Evolutionary conservation across 176 grass and related monocot species (phyloP), one percentile per base, ranked within the genome.

Genomic region (Thalia dealbata): DNA sequence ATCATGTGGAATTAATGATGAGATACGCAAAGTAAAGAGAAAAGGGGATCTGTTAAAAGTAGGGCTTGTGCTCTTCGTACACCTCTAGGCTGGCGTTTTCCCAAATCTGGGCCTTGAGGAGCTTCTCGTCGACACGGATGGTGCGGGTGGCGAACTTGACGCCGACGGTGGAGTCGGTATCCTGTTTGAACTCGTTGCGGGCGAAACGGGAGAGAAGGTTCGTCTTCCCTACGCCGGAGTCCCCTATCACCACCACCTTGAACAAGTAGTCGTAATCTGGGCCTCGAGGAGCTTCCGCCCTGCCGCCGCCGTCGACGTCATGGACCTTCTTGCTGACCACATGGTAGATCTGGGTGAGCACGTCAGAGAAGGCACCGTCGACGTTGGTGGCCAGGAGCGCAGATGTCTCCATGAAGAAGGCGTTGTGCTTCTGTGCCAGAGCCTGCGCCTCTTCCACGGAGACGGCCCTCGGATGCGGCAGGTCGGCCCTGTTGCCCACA

Each of bases 101-200:
- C 89, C 89, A 88, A 81, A 91, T 91, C 85, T 91, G 89, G 78
- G 85, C 85, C 89, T 91, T 91, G 83, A 91, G 80, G 50, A 92
- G 86, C 87, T 96, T 92, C 42, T 80, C 89, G 68, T 90, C 89
- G 73, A 96, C 89, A 48, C 74, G 65, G 83, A 91, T 71, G 89
- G 77, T 91, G 62, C 91, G 76, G 13, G 93, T 97, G 60, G 93
- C 93, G 82, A 97, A 97, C 85, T 97, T 89, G 41, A 97, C 93
- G 38, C 93, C 93, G 65, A 97, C 90, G 73, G 93, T 97, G 81
- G 93, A 92, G 71, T 97, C 92, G 28, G 93, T 90, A 70, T 97
- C 93, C 71, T 90, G 85, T 82, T 89, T 90, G 86, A 97, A 97
- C 83, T 97, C n/a, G n/a, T n/a, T n/a, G n/a, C n/a, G n/a, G n/a